Conservation (phyloP, 192 early-diverging fungal species). For the Backusella macrospora region DNA sequence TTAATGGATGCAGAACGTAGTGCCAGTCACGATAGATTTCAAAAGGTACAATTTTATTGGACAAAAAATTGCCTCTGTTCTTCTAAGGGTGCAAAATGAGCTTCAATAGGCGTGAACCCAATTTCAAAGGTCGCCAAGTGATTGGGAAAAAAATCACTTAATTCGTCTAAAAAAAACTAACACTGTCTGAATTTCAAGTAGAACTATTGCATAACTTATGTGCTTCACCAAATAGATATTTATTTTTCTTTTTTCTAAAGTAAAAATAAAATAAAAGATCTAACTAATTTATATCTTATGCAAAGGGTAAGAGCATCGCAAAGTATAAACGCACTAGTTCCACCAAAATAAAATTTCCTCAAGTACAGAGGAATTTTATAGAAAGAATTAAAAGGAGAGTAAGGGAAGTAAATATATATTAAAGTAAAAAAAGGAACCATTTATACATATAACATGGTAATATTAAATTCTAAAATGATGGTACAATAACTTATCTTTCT, state of each 20-base stretch:
- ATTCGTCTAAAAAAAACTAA: too few relatives aligned
- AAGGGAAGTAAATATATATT: neutral
- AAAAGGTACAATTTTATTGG: too few relatives aligned
- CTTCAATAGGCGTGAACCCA: too few relatives aligned
- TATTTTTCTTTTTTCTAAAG: neutral
- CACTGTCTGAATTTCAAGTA: too few relatives aligned
- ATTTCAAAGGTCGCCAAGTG: too few relatives aligned
- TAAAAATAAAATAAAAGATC: neutral
- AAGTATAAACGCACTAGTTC: conserved; percentile 2
- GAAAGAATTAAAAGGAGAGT: neutral
- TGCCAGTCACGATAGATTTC: too few relatives aligned
- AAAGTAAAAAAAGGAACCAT: neutral
- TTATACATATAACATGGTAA: neutral
- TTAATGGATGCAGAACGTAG: too few relatives aligned
- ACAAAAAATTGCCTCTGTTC: too few relatives aligned
- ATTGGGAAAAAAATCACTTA: too few relatives aligned
- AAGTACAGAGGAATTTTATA: neutral
- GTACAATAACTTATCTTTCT: too few relatives aligned
- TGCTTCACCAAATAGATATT: neutral
- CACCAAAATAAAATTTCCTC: conserved; percentile 7
- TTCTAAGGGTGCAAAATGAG: too few relatives aligned
- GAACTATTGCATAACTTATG: neutral
- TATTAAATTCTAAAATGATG: too few relatives aligned
- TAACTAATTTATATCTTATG: neutral
- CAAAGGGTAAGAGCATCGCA: neutral